phyloP scores from a whole-genome alignment of 306 rosid species.

The Arachis hypogaea region DNA sequence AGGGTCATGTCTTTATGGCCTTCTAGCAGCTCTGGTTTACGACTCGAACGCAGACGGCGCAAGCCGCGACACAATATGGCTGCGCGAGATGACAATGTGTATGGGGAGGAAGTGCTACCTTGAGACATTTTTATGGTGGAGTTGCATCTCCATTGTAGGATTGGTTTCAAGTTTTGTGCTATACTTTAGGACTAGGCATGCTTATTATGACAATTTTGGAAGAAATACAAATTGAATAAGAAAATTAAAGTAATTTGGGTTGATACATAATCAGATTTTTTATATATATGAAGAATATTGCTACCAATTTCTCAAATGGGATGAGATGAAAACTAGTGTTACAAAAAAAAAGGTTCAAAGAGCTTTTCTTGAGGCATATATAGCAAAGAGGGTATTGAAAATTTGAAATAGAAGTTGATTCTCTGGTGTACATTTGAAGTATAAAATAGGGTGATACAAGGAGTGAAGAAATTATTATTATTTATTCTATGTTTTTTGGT shows the following conservation, averaged over 20 bases:
- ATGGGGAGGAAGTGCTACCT: slow-evolving; percentile 71
- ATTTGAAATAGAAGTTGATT: too few relatives aligned
- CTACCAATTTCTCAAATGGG: too few relatives aligned
- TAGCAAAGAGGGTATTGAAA: too few relatives aligned
- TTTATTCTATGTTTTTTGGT: too few relatives aligned
- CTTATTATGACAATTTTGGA: slow-evolving; percentile 56
- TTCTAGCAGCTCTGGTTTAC: slow-evolving; percentile 67
- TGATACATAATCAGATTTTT: too few relatives aligned
- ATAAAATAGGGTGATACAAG: too few relatives aligned
- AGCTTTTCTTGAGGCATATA: too few relatives aligned
- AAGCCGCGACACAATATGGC: background rate
- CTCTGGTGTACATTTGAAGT: too few relatives aligned
- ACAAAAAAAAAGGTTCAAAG: too few relatives aligned
- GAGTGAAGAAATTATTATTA: too few relatives aligned
- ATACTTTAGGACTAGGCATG: slow-evolving; percentile 63
- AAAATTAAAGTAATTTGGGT: background rate
- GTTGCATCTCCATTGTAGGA: slow-evolving; percentile 62
- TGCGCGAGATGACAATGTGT: slow-evolving; percentile 59
- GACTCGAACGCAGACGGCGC: slow-evolving; percentile 53
- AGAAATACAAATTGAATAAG: slow-evolving; percentile 34
- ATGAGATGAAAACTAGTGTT: too few relatives aligned
- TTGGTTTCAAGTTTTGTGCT: slow-evolving; percentile 64
- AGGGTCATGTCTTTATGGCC: slow-evolving; percentile 56
- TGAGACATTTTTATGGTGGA: slow-evolving; percentile 83
- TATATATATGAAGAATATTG: too few relatives aligned